Conservation (phyloP, 345 rosid species). For the Pistacia vera region DNA sequence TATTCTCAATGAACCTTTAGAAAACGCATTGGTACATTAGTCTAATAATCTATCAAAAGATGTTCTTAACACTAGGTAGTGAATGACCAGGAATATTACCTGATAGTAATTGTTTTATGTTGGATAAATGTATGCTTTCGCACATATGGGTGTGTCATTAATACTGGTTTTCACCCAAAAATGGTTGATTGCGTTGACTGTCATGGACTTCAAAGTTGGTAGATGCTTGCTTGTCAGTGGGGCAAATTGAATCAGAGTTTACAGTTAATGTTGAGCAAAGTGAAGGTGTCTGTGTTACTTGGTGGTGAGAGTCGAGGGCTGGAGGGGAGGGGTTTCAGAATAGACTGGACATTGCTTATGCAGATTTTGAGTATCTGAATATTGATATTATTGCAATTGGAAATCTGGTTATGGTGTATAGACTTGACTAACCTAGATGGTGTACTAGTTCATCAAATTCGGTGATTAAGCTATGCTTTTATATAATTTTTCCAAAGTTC, state of each 20-base stretch:
- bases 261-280: not conserved
- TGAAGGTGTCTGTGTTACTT: not conserved
- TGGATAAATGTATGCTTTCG: not conserved
- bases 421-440: not conserved
- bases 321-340: not conserved
- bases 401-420: slow-evolving; percentile 4
- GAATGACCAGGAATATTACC: not conserved
- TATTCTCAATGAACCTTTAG: not conserved
- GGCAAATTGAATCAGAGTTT: not conserved
- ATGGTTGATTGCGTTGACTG: not conserved
- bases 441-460: not conserved
- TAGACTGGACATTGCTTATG: not conserved
- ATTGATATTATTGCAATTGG: not conserved
- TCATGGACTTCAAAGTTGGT: not conserved
- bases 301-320: not conserved
- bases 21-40: not conserved
- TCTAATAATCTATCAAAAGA: not conserved
- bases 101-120: not conserved
- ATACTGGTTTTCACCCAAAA: not conserved
- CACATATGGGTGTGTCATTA: not conserved
- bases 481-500: not conserved
- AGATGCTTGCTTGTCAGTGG: not conserved
- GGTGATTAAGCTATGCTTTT: not conserved
- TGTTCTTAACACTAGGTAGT: too few relatives aligned
- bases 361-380: not conserved